phyloP scores from a whole-genome alignment of 23 red algal species.

The Gracilaria gracilis region DNA sequence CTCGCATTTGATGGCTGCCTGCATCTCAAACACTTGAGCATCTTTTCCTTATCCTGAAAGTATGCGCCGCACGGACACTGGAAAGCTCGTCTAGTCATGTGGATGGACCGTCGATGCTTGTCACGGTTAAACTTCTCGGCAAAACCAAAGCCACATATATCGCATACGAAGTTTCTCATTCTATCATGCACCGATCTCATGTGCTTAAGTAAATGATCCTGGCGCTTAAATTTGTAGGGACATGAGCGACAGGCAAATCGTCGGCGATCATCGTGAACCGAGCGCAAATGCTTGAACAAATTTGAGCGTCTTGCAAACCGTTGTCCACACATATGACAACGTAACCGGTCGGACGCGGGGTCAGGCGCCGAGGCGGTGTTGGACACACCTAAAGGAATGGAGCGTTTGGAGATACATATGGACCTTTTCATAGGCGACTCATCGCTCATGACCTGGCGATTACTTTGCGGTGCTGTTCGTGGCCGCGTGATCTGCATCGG shows the following conservation, averaged over 20 bases:
- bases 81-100: conserved; percentile 52
- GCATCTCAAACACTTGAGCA: conserved; percentile 61
- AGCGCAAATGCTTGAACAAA: conserved; percentile 61
- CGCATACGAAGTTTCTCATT: conserved; percentile 53
- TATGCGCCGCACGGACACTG: conserved; percentile 69
- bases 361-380: background rate
- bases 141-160: conserved; percentile 70
- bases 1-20: background rate
- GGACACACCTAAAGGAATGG: background rate
- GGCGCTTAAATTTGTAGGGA: conserved; percentile 54
- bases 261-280: conserved; percentile 50
- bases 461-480: background rate
- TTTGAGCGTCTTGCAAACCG: conserved; percentile 65
- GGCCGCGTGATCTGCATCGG: background rate
- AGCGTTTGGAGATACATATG: background rate
- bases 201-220: conserved; percentile 71
- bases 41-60: conserved; percentile 67
- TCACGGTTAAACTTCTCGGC: conserved; percentile 77
- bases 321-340: conserved; percentile 50
- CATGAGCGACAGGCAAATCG: conserved; percentile 49
- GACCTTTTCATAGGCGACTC: conserved; percentile 2
- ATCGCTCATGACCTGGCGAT: background rate
- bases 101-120: conserved; percentile 56
- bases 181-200: conserved; percentile 41
- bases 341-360: conserved; percentile 18